Conservation (phyloP, 2,329 filamentous ascomycete genomes). For the Thielaviopsis musarum region DNA sequence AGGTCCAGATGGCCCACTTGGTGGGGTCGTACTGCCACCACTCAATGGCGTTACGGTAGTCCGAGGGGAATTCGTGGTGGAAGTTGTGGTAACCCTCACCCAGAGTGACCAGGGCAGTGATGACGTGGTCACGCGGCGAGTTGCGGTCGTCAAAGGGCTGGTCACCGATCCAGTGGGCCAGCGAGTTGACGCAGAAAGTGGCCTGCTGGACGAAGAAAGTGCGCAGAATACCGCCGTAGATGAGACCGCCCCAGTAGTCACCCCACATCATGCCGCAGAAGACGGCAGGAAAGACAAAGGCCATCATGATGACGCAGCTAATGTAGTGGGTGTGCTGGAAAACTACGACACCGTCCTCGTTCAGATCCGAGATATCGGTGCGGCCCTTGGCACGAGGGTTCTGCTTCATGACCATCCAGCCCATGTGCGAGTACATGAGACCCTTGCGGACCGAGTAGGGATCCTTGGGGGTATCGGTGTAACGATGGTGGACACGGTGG, state of each 20-base stretch:
- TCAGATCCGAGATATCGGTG: conserved; percentile 75
- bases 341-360: conserved; percentile 69
- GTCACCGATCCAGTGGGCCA: conserved; percentile 82
- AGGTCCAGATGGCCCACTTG: conserved; percentile 74
- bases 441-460: conserved; percentile 85
- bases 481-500: conserved; percentile 77
- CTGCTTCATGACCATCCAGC: conserved; percentile 90
- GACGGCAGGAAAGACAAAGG: conserved; percentile 55
- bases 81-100: conserved; percentile 92
- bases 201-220: conserved; percentile 86
- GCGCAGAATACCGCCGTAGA: conserved; percentile 72
- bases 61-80: conserved; percentile 85
- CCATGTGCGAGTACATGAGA: conserved; percentile 59
- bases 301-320: conserved; percentile 64
- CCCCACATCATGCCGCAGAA: conserved; percentile 65
- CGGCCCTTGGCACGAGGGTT: conserved; percentile 79
- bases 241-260: conserved; percentile 66
- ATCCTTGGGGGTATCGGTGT: conserved; percentile 85
- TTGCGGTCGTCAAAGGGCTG: conserved; percentile 89
- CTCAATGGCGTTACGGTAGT: conserved; percentile 82
- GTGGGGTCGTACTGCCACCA: conserved; percentile 88
- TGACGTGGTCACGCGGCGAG: conserved; percentile 73
- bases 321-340: conserved; percentile 83
- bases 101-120: conserved; percentile 71
- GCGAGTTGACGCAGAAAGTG: conserved; percentile 83